These are phyloP conservation scores for Colletotrichum musae DNA, from an alignment of 2,329 filamentous ascomycete species.

Conservation along the genomic window DNA sequence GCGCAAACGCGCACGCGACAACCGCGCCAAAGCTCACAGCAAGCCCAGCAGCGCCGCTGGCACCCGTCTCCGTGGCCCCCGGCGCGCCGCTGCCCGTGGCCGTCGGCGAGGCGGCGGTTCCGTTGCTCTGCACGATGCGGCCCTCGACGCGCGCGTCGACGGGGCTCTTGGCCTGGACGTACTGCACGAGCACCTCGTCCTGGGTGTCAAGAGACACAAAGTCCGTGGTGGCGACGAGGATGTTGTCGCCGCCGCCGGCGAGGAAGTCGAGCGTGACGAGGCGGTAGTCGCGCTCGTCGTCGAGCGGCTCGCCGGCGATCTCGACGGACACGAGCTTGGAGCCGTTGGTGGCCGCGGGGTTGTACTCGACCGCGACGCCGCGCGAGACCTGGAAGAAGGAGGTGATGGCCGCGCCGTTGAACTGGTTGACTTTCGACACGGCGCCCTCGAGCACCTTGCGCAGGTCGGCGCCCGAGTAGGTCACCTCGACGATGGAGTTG, in stretches of 20 bases:
- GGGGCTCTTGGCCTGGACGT: conserved; percentile 64
- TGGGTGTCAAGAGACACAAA: conserved; percentile 66
- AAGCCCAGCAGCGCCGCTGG: conserved; percentile 19
- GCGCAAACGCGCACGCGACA: neutral
- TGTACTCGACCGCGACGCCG: conserved; percentile 70
- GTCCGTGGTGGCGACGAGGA: conserved; percentile 58
- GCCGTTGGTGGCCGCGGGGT: conserved; percentile 64
- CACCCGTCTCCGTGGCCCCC: conserved; percentile 11
- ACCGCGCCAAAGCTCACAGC: conserved; percentile 25
- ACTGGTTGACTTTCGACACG: conserved; percentile 67
- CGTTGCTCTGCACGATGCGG: conserved; percentile 52
- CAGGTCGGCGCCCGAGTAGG: conserved; percentile 66
- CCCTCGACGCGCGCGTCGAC: conserved; percentile 65
- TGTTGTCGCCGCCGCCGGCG: conserved; percentile 74
- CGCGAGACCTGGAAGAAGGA: conserved; percentile 74
- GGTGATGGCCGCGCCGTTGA: conserved; percentile 66
- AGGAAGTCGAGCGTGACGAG: conserved; percentile 76
- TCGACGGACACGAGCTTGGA: conserved; percentile 67
- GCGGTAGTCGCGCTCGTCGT: conserved; percentile 64
- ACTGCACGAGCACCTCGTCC: conserved; percentile 67
- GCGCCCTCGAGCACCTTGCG: conserved; percentile 73
- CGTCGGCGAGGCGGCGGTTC: conserved; percentile 13
- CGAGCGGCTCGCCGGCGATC: conserved; percentile 64
- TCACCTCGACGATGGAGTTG: conserved; percentile 74
- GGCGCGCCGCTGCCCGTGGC: conserved; percentile 17